Percentiles rank a stretch among this genome's conserved stretches.
phyloP scores from a whole-genome alignment of 306 rosid species.

The Vicia faba region DNA sequence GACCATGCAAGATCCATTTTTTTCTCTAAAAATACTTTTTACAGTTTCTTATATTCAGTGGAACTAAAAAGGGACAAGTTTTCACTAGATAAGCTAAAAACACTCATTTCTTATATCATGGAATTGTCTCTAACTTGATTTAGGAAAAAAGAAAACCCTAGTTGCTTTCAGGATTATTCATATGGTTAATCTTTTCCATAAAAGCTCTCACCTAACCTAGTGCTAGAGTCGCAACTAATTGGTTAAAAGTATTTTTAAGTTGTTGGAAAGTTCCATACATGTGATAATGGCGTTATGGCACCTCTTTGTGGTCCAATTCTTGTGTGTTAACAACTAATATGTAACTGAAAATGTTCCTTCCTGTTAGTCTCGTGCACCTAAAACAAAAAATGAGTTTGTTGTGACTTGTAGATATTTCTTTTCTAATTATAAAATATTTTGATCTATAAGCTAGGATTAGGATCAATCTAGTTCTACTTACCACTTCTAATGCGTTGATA shows the following conservation, averaged over 20 bases:
- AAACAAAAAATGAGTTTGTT: conserved; percentile 35
- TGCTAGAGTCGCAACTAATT: conserved; percentile 43
- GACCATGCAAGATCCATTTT: conserved; percentile 34
- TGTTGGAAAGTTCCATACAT: conserved; percentile 45
- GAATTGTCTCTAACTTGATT: conserved; percentile 38
- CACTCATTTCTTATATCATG: conserved; percentile 34
- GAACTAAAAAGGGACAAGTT: conserved; percentile 1
- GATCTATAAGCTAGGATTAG: background rate
- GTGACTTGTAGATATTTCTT: conserved; percentile 38
- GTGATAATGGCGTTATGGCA: conserved; percentile 50
- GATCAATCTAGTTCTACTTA: too few species aligned
- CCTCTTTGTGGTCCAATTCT: conserved; percentile 53
- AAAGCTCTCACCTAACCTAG: conserved; percentile 55
- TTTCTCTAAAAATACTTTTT: background rate
- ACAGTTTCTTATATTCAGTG: conserved; percentile 6
- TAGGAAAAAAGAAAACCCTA: conserved; percentile 53
- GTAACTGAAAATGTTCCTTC: conserved; percentile 45
- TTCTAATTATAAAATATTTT: conserved; percentile 3
- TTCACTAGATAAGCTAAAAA: conserved; percentile 39
- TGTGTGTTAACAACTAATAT: conserved; percentile 38
- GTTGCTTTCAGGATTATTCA: conserved; percentile 32
- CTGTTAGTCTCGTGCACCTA: conserved; percentile 36
- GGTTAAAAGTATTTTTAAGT: conserved; percentile 47
- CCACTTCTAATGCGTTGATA: too few species aligned
- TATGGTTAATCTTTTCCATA: conserved; percentile 49